phyloP scores from a whole-genome alignment of 352 stramenopile species.

The Globisporangium takayamanum region DNA sequence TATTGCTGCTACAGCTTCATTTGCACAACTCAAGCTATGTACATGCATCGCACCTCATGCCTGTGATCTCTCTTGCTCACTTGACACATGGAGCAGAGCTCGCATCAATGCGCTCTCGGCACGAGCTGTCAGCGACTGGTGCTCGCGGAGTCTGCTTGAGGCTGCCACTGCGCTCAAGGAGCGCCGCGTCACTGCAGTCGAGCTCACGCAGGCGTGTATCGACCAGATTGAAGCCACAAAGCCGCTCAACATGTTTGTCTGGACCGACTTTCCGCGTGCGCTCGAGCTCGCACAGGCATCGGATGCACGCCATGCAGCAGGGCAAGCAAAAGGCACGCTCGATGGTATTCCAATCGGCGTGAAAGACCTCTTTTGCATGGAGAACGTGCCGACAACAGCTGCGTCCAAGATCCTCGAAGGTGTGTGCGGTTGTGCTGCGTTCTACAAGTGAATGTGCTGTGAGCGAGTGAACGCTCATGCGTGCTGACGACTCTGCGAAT shows the following conservation, averaged over 20 bases:
- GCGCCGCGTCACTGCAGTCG: constrained; percentile 43
- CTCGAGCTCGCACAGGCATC: constrained; percentile 70
- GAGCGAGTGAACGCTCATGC: background rate
- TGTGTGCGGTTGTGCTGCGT: constrained; percentile 1
- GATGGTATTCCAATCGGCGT: constrained; percentile 95
- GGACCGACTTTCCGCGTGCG: constrained; percentile 59
- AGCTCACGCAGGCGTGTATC: constrained; percentile 68
- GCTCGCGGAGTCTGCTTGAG: constrained; percentile 45
- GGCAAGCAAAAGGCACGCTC: constrained; percentile 47
- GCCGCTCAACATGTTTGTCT: constrained; percentile 78
- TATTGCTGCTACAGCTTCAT: background rate
- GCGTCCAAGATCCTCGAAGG: constrained; percentile 86
- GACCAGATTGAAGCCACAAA: constrained; percentile 65
- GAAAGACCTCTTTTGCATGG: constrained; percentile 96
- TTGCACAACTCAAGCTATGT: no score
- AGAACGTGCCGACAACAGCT: constrained; percentile 83
- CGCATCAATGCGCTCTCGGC: constrained; percentile 1
- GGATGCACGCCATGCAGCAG: constrained; percentile 52
- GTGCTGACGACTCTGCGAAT: background rate
- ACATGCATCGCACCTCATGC: background rate
- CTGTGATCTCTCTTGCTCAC: background rate
- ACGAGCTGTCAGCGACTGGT: constrained; percentile 51
- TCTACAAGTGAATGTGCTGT: background rate
- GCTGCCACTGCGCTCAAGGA: constrained; percentile 38
- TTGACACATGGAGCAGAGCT: background rate